Percentiles rank a stretch among this genome's conserved stretches.
Conservation (phyloP, 1,284 basidiomycete species). For the Apiotrichum siamense region DNA sequence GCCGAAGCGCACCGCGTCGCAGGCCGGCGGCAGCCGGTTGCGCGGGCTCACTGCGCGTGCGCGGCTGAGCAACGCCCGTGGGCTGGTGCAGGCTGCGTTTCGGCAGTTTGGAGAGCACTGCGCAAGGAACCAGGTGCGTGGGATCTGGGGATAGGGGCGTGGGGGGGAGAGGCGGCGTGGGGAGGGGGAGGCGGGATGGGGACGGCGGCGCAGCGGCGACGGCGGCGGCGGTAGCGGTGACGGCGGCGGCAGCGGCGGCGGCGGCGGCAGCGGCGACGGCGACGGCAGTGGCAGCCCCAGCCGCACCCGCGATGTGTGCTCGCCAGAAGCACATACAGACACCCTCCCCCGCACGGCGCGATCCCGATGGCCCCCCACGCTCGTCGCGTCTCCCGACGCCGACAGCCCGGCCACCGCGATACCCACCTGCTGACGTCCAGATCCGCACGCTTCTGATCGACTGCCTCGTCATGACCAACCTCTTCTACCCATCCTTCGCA, state of each 20-base stretch:
- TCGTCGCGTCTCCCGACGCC: background rate
- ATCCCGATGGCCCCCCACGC: too few relatives aligned
- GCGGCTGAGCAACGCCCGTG: background rate
- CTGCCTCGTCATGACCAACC: slow-evolving; percentile 87
- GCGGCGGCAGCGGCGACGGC: too few relatives aligned
- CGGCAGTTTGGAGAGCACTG: slow-evolving; percentile 46
- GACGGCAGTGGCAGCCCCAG: too few relatives aligned
- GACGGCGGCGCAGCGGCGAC: too few relatives aligned
- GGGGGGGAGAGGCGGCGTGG: background rate
- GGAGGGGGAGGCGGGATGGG: too few relatives aligned
- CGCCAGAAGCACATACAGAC: too few relatives aligned
- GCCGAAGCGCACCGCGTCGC: background rate
- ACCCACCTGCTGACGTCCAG: slow-evolving; percentile 48
- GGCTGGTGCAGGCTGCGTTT: slow-evolving; percentile 18
- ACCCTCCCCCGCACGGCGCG: too few relatives aligned
- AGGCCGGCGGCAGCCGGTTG: background rate
- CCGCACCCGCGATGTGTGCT: too few relatives aligned
- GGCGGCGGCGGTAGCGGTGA: too few relatives aligned
- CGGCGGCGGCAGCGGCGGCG: too few relatives aligned
- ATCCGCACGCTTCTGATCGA: slow-evolving; percentile 90
- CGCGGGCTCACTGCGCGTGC: background rate
- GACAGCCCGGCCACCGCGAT: too few relatives aligned
- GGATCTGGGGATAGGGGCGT: background rate
- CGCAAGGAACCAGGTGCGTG: slow-evolving; percentile 44
- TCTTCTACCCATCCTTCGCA: slow-evolving; percentile 86